Percentiles rank a stretch among this genome's conserved stretches.
Evolutionary conservation across 441 rosid genomes (phyloP).

Genomic region (Hypseocharis bilobata): DNA sequence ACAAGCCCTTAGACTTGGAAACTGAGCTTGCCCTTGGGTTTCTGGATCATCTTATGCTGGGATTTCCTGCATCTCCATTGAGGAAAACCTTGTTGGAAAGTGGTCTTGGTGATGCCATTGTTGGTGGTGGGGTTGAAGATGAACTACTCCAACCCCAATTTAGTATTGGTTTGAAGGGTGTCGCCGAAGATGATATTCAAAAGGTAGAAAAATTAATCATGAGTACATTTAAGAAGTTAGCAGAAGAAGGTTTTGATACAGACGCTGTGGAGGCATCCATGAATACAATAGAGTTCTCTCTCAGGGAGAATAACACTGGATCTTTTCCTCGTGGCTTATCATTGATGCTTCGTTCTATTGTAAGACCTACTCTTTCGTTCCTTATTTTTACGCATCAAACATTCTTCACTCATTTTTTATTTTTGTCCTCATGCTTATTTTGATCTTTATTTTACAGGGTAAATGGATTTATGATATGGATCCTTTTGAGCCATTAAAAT

Average conservation of each 20-base stretch:
- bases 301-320: conserved; percentile 89
- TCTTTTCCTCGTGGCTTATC: conserved; percentile 91
- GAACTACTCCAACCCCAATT: conserved; percentile 92
- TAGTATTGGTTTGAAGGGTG: conserved; percentile 85
- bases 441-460: conserved; percentile 34
- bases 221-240: conserved; percentile 53
- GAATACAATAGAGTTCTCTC: conserved; percentile 92
- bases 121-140: conserved; percentile 82
- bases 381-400: not conserved
- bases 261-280: conserved; percentile 91
- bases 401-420: not conserved
- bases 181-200: conserved; percentile 56
- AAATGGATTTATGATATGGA: conserved; percentile 91
- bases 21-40: conserved; percentile 76
- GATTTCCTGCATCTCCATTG: conserved; percentile 91
- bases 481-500: conserved; percentile 84
- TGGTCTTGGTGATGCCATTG: conserved; percentile 83
- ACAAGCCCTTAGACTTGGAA: conserved; percentile 71
- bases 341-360: conserved; percentile 78
- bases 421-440: not conserved
- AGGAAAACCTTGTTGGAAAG: conserved; percentile 82
- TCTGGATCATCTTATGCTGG: conserved; percentile 85
- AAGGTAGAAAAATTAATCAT: conserved; percentile 70
- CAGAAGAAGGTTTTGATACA: conserved; percentile 73
- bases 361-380: conserved; percentile 25